Percentiles rank a stretch among this genome's conserved stretches.
phyloP scores from a whole-genome alignment of 371 early-diverging fungal species.

The Choanephora cucurbitarum region DNA sequence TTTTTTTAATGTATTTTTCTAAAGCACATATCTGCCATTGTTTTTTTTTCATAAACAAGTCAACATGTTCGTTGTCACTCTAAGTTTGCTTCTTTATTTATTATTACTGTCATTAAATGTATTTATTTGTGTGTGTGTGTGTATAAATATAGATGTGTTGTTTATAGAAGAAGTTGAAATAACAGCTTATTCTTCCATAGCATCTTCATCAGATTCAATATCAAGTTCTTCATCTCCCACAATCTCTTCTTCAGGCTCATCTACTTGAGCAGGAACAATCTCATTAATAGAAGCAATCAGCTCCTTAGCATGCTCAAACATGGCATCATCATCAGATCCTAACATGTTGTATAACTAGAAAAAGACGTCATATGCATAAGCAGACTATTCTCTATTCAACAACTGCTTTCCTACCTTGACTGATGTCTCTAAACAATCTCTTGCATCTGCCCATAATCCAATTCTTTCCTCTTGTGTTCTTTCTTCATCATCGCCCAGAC shows the following conservation, averaged over 20 bases:
- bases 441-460: constrained; percentile 68
- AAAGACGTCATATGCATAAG: neutral
- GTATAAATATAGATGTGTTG: neutral
- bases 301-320: constrained; percentile 72
- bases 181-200: constrained; percentile 41
- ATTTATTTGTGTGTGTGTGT: neutral
- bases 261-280: constrained; percentile 48
- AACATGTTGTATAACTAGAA: constrained; percentile 56
- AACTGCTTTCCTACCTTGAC: constrained; percentile 56
- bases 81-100: neutral
- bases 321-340: constrained; percentile 68
- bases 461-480: constrained; percentile 52
- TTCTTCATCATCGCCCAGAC: constrained; percentile 70
- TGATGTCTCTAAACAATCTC: constrained; percentile 76
- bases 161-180: neutral
- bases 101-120: constrained; percentile 5
- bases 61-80: constrained; percentile 7
- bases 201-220: constrained; percentile 44
- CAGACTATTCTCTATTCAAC: too few relatives aligned
- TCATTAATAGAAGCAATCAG: constrained; percentile 57
- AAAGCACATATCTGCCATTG: too few relatives aligned
- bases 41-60: too few relatives aligned
- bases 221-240: constrained; percentile 29
- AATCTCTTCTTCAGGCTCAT: constrained; percentile 41
- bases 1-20: constrained; percentile 5